Conservation (phyloP, 2,329 filamentous ascomycete genomes). For the Venturia carpophila region DNA sequence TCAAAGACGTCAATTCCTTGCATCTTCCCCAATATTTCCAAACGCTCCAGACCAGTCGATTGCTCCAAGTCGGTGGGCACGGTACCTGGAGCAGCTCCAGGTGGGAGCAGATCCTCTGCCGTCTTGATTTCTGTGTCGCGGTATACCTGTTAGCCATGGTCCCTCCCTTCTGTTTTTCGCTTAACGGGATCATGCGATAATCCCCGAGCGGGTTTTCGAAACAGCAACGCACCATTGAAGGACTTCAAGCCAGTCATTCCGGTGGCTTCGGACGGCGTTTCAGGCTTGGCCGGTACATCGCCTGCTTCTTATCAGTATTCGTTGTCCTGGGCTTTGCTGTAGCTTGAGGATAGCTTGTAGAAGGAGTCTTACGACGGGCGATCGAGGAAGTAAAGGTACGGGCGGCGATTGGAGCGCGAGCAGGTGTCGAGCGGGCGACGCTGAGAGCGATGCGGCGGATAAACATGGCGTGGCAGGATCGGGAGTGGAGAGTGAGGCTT, state of each 20-base stretch:
- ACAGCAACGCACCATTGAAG: constrained; percentile 15
- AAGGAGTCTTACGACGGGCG: constrained; percentile 37
- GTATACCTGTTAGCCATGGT: background rate
- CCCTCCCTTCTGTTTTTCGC: background rate
- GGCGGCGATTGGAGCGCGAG: constrained; percentile 32
- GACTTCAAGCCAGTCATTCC: constrained; percentile 9
- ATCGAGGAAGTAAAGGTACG: constrained; percentile 41
- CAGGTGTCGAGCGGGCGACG: constrained; percentile 38
- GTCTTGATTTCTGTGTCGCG: constrained; percentile 63
- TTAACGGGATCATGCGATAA: constrained; percentile 4
- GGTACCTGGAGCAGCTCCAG: constrained; percentile 73
- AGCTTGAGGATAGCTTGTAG: constrained; percentile 3
- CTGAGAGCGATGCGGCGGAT: constrained; percentile 44
- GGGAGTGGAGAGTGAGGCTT: constrained; percentile 28
- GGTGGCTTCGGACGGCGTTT: background rate
- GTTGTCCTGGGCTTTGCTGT: constrained; percentile 15
- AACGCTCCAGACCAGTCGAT: constrained; percentile 92
- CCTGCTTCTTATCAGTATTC: background rate
- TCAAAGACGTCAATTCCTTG: constrained; percentile 97
- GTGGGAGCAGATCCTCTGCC: constrained; percentile 74
- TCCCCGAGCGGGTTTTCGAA: background rate
- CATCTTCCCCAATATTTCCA: constrained; percentile 99
- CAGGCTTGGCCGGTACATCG: constrained; percentile 1
- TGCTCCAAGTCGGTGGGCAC: constrained; percentile 93
- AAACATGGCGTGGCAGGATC: constrained; percentile 38